Evolutionary conservation across 441 rosid species (phyloP), one percentile per base, ranked within the genome.

Genomic region (Capsella rubella): DNA sequence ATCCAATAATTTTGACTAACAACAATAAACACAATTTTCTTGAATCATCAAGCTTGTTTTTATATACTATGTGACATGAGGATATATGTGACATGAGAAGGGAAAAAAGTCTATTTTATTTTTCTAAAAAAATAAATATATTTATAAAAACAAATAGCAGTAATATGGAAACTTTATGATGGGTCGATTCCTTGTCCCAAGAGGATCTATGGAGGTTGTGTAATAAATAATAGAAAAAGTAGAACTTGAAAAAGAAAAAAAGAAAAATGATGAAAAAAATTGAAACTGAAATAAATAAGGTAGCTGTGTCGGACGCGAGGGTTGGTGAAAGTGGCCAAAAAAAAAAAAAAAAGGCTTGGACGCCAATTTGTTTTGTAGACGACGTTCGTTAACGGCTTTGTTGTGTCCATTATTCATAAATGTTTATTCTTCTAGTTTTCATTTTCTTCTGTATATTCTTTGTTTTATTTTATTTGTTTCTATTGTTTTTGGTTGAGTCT

Each of bases 251-350:
- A 62, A 21, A 21, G 2, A 21, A 21, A 21, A 21, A 21, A 21
- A 1, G 25, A 14, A 54, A 53, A 37, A 76, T 59, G 69, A 71
- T 71, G 72, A 32, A 62, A 51, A 39, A 49, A 2, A 21, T 21
- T 21, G 25, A 21, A 6, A 34, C 8, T 46, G 52, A 71, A 71
- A 65, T 77, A 65, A 77, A 66, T 66, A 77, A 66, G 80, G 80
- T 77, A 72, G 80, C 64, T 77, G 80, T 50, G 80, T 77, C 56
- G 77, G 76, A 77, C 72, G 67, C 42, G 46, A 65, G 49, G 49
- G 80, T 77, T 77, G 80, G 80, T 77, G 80, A 71, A 77, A 71
- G 62, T 66, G 50, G 80, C 80, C 80, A 71, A 65, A 70, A 71
- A 65, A 76, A 57, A 49, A 4, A 42, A 40, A 4, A 42, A 76